Conservation (phyloP, 441 rosid genomes). For the Arabidopsis lyrata region DNA sequence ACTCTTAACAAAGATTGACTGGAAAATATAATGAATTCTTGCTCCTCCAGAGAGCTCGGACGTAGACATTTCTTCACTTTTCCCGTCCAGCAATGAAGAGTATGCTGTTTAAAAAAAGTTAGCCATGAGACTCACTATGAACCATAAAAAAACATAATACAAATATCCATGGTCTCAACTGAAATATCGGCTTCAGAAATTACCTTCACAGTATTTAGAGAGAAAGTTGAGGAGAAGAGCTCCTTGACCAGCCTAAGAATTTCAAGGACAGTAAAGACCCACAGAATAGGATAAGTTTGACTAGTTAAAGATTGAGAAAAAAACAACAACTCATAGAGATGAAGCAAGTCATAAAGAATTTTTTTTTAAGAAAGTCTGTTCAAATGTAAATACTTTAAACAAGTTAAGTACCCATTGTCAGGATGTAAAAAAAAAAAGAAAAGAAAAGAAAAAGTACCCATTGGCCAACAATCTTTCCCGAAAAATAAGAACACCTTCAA, state of each 20-base stretch:
- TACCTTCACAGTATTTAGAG: conserved; percentile 94
- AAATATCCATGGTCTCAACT: conserved; percentile 8
- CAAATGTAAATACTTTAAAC: conserved; percentile 3
- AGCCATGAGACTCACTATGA: conserved; percentile 25
- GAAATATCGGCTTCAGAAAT: conserved; percentile 6
- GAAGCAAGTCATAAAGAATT: conserved; percentile 21
- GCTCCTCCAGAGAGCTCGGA: conserved; percentile 80
- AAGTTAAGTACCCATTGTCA: conserved; percentile 1
- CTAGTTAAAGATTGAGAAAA: not conserved
- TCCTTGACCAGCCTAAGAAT: conserved; percentile 92
- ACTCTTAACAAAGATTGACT: conserved; percentile 70
- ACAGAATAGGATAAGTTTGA: conserved; percentile 16
- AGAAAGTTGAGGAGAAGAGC: conserved; percentile 94
- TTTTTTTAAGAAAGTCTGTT: conserved; percentile 1
- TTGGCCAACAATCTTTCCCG: not conserved
- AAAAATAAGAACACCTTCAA: conserved; percentile 13
- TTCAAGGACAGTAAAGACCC: conserved; percentile 31
- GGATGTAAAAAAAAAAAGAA: too few species aligned
- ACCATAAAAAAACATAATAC: conserved; percentile 28
- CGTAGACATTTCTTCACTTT: conserved; percentile 63
- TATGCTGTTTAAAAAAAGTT: conserved; percentile 53
- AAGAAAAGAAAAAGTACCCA: not conserved
- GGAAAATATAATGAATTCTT: conserved; percentile 72
- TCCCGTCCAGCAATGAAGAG: conserved; percentile 72
- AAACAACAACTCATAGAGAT: not conserved